Base-by-base conservation (phyloP, 2,329 filamentous ascomycete species). In the Aspergillus sp. region DNA sequence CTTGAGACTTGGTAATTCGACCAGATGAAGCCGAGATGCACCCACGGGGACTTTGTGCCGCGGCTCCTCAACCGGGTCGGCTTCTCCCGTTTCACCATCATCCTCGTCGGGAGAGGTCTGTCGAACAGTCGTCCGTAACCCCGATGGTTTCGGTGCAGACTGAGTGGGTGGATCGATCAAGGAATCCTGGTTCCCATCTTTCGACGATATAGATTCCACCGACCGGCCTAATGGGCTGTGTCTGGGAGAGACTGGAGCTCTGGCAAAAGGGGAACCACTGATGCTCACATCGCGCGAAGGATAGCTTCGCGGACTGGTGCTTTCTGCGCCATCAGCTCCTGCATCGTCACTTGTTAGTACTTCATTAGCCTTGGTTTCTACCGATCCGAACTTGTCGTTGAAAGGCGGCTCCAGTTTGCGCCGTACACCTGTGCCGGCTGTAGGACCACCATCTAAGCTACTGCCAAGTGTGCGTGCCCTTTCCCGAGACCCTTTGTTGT, bases 11-110 rank as follows among this genome's bases (percentile, higher is more conserved):
- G 94, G 92, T 67, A 98, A 82, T 60, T 91, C 88, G 1, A 98
- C 94, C 70, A 93, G 85, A 73, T 99, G 94, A 60, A 99, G 81
- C 65, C 92, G 86, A n/a, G 93, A 96, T 5, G 95, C 82, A 0
- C 95, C 95, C 1, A 98, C 94, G 3, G 92, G 87, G 2, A 98
- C 88, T 60, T 90, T 87, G 5, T 79, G 80, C 53, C 76, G 69
- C 30, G 70, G 57, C 69, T 73, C 52, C 5, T 56, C 55, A 12
- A 55, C 47, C 7, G 36, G 64, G 61, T 71, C 58, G 72, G 41
- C 21, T 12, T 72, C 43, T 70, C 76, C 60, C 63, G 36, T 38
- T 17, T 65, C 60, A 32, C 60, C 58, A 23, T 65, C 53, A 15
- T 58, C 38, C 7, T 58, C 56, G 13, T 67, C 63, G 30, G 58